Base-by-base conservation (phyloP, 139 green algal genomes). In the Volvox reticuliferus region DNA sequence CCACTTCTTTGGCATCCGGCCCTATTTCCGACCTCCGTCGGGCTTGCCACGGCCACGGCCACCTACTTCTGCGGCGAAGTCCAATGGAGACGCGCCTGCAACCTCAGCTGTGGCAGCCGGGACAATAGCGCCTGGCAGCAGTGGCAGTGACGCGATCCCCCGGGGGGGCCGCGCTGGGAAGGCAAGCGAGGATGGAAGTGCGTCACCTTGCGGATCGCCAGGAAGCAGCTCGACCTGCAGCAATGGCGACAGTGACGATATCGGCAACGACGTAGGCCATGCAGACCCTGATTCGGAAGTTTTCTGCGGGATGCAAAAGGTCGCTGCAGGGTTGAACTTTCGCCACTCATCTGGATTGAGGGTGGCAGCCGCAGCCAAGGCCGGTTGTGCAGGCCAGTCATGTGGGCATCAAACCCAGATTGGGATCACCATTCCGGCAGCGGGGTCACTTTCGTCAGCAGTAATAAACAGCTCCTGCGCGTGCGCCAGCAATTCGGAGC, bases 1-100 rank as follows among this genome's bases (percentile, higher is more conserved):
- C 22, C 82, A 88, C 35, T 88, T 36, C 65, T 88, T 79, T 65
- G 82, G 82, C 82, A 67, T 88, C 22, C 32, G 82, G 35, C 63
- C 82, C 2, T 9, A 79, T 20, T 88, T 88, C 82, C n/a, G 33
- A 20, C 82, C 82, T 35, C 82, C 82, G 0, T 1, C 32, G 1
- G 35, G 63, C 24, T 36, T 88, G 33, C 82, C 82, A 17, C 82
- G 82, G 50, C 79, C 79, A 1, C 79, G 50, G 17, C 79, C 50
- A 6, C 50, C 22, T 67, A 33, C 24, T 32, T 22, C 37, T 17
- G 19, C 1, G 17, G 20, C 78, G 37, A 22, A 55, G 44, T 55
- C 44, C 44, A 55, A 9, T 55, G 44, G 5, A 9, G 44, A 55
- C 44, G 44, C 44, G 44, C 9, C 44, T 14, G 44, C 36, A 2